Conservation (phyloP, 2,329 filamentous ascomycete genomes). For the Metarhizium sp. region DNA sequence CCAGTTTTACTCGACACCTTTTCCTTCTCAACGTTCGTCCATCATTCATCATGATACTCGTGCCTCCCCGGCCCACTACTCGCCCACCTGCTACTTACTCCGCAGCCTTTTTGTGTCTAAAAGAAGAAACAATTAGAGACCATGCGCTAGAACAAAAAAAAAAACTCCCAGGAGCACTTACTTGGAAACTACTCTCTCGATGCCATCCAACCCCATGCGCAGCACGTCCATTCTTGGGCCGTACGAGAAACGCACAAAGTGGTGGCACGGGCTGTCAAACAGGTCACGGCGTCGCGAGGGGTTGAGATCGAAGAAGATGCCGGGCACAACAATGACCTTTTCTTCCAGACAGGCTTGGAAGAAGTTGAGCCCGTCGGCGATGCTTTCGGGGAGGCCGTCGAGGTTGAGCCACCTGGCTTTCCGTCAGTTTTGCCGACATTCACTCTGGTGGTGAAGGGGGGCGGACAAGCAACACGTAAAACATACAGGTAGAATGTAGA, state of each 20-base stretch:
- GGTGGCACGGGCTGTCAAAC: slow-evolving; percentile 91
- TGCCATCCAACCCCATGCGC: slow-evolving; percentile 71
- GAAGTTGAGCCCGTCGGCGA: slow-evolving; percentile 91
- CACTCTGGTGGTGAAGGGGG: no score
- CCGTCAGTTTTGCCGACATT: no score
- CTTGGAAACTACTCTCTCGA: slow-evolving; percentile 73
- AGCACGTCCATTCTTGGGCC: slow-evolving; percentile 73
- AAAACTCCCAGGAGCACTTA: slow-evolving; percentile 26
- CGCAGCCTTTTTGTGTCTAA: slow-evolving; percentile 14
- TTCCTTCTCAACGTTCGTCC: not conserved
- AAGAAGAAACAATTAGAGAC: not conserved
- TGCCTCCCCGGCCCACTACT: not conserved
- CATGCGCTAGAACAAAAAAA: not conserved
- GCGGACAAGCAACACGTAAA: not conserved
- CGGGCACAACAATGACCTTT: slow-evolving; percentile 93
- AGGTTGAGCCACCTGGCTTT: slow-evolving; percentile 44
- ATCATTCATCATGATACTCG: not conserved
- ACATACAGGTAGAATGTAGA: slow-evolving; percentile 86
- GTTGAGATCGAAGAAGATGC: slow-evolving; percentile 97
- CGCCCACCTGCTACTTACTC: slow-evolving; percentile 2
- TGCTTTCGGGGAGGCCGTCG: slow-evolving; percentile 63
- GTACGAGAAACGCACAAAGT: slow-evolving; percentile 80
- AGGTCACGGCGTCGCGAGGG: slow-evolving; percentile 80
- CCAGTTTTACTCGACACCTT: no score
- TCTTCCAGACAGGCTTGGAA: slow-evolving; percentile 89